These are phyloP conservation scores for Blumeria hordei DNA, from an alignment of 2,329 filamentous ascomycete genomes.

Conservation along the genomic window DNA sequence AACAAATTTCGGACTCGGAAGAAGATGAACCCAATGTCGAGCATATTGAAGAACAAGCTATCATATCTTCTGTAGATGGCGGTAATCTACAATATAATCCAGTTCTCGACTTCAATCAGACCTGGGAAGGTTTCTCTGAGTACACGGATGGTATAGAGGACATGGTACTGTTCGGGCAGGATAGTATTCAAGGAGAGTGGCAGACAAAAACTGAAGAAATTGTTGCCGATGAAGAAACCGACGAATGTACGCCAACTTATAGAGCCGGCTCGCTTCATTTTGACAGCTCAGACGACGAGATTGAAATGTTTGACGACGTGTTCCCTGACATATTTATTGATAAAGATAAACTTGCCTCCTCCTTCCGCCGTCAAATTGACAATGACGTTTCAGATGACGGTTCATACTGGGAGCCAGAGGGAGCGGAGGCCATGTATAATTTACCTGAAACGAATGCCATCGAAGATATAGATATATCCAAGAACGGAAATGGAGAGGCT, in stretches of 20 bases:
- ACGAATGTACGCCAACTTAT: neutral
- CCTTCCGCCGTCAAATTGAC: slow-evolving; percentile 51
- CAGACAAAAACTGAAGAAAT: neutral
- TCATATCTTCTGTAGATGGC: slow-evolving; percentile 23
- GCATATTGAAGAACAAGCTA: slow-evolving; percentile 54
- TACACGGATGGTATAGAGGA: slow-evolving; percentile 5
- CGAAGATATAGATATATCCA: neutral
- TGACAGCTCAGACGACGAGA: slow-evolving; percentile 39
- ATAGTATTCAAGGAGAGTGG: slow-evolving; percentile 2
- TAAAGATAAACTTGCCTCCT: slow-evolving; percentile 47
- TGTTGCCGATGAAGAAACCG: slow-evolving; percentile 1
- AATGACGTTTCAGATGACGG: slow-evolving; percentile 21
- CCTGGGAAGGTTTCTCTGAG: slow-evolving; percentile 30
- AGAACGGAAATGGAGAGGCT: slow-evolving; percentile 4
- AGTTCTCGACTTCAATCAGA: slow-evolving; percentile 17
- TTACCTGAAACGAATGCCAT: neutral
- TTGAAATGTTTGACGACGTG: slow-evolving; percentile 37
- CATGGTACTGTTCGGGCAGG: slow-evolving; percentile 16
- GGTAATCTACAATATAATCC: slow-evolving; percentile 17
- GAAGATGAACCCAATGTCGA: slow-evolving; percentile 60
- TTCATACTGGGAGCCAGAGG: slow-evolving; percentile 7
- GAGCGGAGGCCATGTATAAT: neutral
- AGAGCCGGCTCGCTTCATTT: slow-evolving; percentile 34
- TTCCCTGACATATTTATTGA: slow-evolving; percentile 61
- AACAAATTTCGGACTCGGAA: slow-evolving; percentile 57